Evolutionary conservation across 805 yeast species (phyloP).

Genomic region (Helenozyma baotianmanensis): DNA sequence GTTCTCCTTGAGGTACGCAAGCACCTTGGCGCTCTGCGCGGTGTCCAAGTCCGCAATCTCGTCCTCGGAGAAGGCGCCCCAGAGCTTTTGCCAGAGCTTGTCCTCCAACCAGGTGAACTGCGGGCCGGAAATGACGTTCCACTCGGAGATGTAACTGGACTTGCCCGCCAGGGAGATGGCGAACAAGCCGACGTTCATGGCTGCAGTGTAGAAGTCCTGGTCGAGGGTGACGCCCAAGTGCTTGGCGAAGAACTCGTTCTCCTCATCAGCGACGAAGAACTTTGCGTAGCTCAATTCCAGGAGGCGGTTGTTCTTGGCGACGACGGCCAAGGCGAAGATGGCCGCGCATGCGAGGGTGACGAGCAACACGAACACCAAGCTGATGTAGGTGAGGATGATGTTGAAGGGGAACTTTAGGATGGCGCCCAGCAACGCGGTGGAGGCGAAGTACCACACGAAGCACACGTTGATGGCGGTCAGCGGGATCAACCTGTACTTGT

Average conservation of each 20-base stretch:
- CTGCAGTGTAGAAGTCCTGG: constrained; percentile 65
- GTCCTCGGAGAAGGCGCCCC: constrained; percentile 1
- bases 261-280: constrained; percentile 24
- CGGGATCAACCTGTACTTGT: constrained; percentile 57
- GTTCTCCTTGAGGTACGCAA: constrained; percentile 8
- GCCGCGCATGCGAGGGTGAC: constrained; percentile 48
- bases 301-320: constrained; percentile 45
- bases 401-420: constrained; percentile 49
- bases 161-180: constrained; percentile 65
- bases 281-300: constrained; percentile 34
- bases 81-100: constrained; percentile 4
- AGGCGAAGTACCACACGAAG: constrained; percentile 32
- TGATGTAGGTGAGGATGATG: constrained; percentile 56
- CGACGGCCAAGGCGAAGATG: constrained; percentile 54
- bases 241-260: constrained; percentile 16
- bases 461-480: constrained; percentile 55
- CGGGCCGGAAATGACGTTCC: constrained; percentile 45
- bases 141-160: constrained; percentile 60
- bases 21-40: constrained; percentile 4
- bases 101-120: constrained; percentile 47
- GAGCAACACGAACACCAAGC: constrained; percentile 54
- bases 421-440: constrained; percentile 36
- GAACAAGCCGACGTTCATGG: constrained; percentile 55
- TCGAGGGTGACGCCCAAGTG: constrained; percentile 37
- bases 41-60: not conserved